Evolutionary conservation across 2,329 filamentous ascomycete genomes (phyloP).

Genomic region (Pseudogymnoascus sp.): DNA sequence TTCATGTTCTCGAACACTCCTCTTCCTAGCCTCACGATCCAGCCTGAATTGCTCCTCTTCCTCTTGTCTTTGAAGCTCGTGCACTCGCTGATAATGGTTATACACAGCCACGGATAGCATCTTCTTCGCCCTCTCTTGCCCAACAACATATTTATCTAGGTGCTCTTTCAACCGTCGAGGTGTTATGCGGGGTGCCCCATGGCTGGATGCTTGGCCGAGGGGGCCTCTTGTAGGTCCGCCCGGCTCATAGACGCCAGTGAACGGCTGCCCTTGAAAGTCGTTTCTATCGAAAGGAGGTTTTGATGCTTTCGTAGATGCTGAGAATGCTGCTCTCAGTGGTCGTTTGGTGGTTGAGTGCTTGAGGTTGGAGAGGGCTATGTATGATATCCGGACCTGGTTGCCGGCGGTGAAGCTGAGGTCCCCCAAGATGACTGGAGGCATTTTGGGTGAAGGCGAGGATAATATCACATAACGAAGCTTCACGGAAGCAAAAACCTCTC

Average conservation of each 20-base stretch:
- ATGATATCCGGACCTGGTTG: conserved; percentile 35
- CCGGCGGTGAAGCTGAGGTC: conserved; percentile 15
- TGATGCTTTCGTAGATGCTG: conserved; percentile 27
- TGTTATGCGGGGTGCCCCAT: conserved; percentile 57
- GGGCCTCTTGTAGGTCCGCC: conserved; percentile 55
- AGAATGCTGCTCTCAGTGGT: conserved; percentile 19
- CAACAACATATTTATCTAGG: conserved; percentile 92
- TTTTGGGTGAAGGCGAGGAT: neutral
- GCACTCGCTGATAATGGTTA: conserved; percentile 89
- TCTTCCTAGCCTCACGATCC: conserved; percentile 53
- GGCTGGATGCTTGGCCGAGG: conserved; percentile 40
- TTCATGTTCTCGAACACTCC: conserved; percentile 18
- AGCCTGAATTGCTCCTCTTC: conserved; percentile 63
- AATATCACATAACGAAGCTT: conserved; percentile 6
- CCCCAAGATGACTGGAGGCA: conserved; percentile 21
- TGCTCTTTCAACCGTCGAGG: conserved; percentile 73
- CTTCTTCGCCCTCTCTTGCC: conserved; percentile 90
- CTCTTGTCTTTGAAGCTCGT: conserved; percentile 65
- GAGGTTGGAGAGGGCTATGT: conserved; percentile 30
- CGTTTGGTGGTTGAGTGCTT: conserved; percentile 15
- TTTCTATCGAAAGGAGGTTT: conserved; percentile 38
- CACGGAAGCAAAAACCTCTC: neutral
- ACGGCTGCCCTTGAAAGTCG: conserved; percentile 57
- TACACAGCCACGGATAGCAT: conserved; percentile 88
- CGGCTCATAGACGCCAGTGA: conserved; percentile 55